Evolutionary conservation across 768 basidiomycete species (phyloP), one percentile per base, ranked within the genome.

Genomic region (Mycena galopus): DNA sequence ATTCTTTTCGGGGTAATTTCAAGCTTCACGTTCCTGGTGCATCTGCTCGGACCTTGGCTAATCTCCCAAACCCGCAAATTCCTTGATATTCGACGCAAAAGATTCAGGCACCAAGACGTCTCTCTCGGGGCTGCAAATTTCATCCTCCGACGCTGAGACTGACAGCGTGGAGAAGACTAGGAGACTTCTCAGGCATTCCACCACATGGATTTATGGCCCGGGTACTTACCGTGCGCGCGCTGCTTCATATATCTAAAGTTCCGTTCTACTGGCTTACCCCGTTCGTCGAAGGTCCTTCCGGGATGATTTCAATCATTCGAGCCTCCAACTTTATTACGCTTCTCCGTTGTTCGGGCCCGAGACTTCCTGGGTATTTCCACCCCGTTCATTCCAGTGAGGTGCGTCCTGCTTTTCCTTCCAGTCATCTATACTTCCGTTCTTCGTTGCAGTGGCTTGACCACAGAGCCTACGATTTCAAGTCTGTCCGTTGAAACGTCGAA

Each of bases 221-320:
- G 10, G 27, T 55, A 30, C 11, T 55, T 55, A 55, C 30, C 53
- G 53, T 55, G 53, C 53, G 17, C 53, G 7, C 29, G 16, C 53
- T 30, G 25, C 53, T 55, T 55, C 53, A 55, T 55, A 55, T 55
- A 55, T 55, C 53, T 55, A 25, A 55, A 55, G 27, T 55, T 55
- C 12, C 23, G 27, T 55, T 55, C 53, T 55, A 30, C 27, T 55
- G 53, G 53, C 53, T 55, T 55, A 7, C 53, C 53, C 53, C 16
- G 53, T 55, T 55, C 53, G 53, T 30, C 53, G 27, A 23, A 6
- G 53, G 29, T 30, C 53, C 53, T 16, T 55, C 53, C n/a, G 11
- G 53, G 53, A 55, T 27, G 23, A 55, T 55, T 55, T 30, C 27
- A 55, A 55, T 55, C 17, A 55, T 51, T 51, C 50, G 17, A 55